Base-by-base conservation (phyloP, 2,329 filamentous ascomycete genomes). In the Penicillium sp. region DNA sequence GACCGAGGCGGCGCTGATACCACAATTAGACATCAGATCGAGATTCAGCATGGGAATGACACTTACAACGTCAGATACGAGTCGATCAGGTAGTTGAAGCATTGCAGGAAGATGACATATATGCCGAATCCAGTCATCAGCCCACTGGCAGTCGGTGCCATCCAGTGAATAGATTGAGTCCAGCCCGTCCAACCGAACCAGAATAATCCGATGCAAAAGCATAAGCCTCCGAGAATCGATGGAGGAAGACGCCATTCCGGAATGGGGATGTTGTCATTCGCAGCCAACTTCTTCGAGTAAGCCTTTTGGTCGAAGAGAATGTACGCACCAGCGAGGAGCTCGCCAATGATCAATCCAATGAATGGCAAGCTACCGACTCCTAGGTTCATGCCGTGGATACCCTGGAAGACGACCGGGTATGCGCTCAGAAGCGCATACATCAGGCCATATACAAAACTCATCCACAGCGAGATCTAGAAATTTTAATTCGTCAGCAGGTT, bases 41-140 rank as follows among this genome's bases (percentile, higher is more conserved):
- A 22, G 25, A 12, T 18, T 3, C 1, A 7, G 29, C 18, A 14
- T 13, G 4, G n/a, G 11, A 2, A 2, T 4, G 15, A 16, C 1
- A 54, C 64, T 56, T 44, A 68, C 64, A 66, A 50, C 15, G 56
- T 57, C 18, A 66, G 50, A 44, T 66, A 67, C 1, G 61, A 59
- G 27, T 67, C 64, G 15, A 68, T 57, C 27, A 68, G 33, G 30
- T 67, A 61, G 30, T 61, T 62, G 45, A 62, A 64, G 12, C 57
- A 54, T 30, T 59, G 55, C 25, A 62, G 37, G 39, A 64, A 63
- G 39, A 63, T 60, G 16, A 52, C 51, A 20, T 53, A 54, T 22
- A 62, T 56, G 6, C 57, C 59, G 30, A 62, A 62, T 4, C 58
- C 59, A 8, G 50, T 53, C 13, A 60, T 27, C 1, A 61, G 30